A percentile compares a stretch with the other conserved stretches of the same genome.
phyloP scores from a whole-genome alignment of 768 basidiomycete species.

The Collybia mongolica region DNA sequence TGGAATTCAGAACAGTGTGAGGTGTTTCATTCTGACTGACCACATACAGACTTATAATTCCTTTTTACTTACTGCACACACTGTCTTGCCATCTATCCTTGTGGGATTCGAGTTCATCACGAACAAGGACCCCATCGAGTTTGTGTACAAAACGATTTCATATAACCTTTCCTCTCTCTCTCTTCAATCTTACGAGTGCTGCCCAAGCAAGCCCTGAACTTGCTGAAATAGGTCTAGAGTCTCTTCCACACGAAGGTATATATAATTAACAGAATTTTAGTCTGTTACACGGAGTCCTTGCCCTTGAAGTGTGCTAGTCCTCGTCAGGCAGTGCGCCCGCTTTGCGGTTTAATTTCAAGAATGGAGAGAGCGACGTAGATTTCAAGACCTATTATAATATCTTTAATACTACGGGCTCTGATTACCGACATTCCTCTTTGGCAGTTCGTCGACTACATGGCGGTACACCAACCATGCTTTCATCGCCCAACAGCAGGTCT shows the following conservation, averaged over 20 bases:
- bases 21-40: neutral
- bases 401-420: conserved; percentile 30
- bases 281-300: conserved; percentile 57
- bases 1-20: conserved; percentile 68
- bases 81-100: conserved; percentile 62
- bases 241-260: neutral
- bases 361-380: conserved; percentile 48
- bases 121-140: conserved; percentile 49
- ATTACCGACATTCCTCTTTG: conserved; percentile 53
- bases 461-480: conserved; percentile 20
- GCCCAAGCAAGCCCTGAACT: conserved; percentile 49
- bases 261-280: conserved; percentile 26
- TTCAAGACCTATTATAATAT: conserved; percentile 54
- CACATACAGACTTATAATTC: too few relatives aligned
- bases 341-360: conserved; percentile 69
- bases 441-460: conserved; percentile 40
- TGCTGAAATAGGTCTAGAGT: conserved; percentile 53
- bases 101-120: conserved; percentile 49
- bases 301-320: conserved; percentile 58
- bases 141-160: conserved; percentile 58
- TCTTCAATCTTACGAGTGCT: conserved; percentile 76
- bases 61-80: conserved; percentile 59
- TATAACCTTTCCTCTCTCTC: conserved; percentile 81
- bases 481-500: neutral
- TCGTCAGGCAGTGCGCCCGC: conserved; percentile 44